Conservation (phyloP, 768 basidiomycete species). For the Lyophyllum atratum region DNA sequence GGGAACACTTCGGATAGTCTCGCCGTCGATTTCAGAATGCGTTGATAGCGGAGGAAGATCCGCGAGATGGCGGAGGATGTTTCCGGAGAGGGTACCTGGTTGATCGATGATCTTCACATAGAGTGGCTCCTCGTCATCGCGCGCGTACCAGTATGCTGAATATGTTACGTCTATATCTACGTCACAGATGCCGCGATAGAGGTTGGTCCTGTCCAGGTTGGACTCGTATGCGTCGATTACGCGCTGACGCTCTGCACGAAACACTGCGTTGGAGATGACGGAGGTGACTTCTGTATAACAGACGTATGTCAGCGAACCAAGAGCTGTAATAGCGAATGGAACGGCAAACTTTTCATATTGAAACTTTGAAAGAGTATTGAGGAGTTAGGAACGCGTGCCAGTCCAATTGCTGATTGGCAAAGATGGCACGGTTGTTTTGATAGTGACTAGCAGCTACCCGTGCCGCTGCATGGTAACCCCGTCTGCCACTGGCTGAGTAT, state of each 20-base stretch:
- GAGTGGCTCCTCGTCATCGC: neutral
- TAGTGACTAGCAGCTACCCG: too few species aligned
- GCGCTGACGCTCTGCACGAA: neutral
- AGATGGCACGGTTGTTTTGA: too few species aligned
- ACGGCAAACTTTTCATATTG: too few species aligned
- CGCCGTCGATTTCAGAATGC: constrained; percentile 1
- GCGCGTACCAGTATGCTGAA: neutral
- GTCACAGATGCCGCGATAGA: neutral
- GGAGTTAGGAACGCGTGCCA: too few species aligned
- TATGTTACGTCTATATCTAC: neutral
- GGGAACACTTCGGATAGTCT: neutral
- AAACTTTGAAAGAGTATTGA: too few species aligned
- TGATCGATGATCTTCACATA: constrained; percentile 1
- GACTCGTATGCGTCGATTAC: neutral
- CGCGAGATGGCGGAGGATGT: neutral
- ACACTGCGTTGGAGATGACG: neutral
- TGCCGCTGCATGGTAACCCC: too few species aligned
- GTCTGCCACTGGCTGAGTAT: too few species aligned
- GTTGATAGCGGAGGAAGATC: neutral
- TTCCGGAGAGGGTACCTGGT: constrained; percentile 2
- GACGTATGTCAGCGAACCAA: neutral
- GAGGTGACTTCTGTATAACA: neutral
- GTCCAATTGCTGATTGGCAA: too few species aligned
- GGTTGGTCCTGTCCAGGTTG: neutral
- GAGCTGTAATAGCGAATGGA: too few species aligned